Evolutionary conservation across 441 rosid species (phyloP).

Genomic region (Pelargonium cotyledonis): DNA sequence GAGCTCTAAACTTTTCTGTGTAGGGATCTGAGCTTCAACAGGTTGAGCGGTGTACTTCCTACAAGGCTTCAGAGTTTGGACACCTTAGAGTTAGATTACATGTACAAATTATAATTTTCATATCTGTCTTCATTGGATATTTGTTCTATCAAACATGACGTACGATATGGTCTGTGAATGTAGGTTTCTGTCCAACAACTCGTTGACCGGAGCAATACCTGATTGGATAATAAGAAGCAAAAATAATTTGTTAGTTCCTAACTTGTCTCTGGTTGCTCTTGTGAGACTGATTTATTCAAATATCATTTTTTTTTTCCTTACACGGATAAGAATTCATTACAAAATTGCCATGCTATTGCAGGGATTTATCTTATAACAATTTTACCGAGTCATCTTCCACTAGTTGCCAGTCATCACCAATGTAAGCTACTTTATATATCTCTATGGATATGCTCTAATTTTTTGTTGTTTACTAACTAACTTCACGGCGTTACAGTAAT

Average conservation of each 20-base stretch:
- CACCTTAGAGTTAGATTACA: constrained; percentile 9
- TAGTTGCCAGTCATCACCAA: constrained; percentile 34
- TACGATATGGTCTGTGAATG: neutral
- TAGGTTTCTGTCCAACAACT: constrained; percentile 53
- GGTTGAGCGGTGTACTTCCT: constrained; percentile 52
- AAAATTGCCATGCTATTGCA: constrained; percentile 24
- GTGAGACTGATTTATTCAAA: too few species aligned
- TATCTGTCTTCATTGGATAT: neutral
- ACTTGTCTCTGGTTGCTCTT: neutral
- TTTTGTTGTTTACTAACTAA: constrained; percentile 6
- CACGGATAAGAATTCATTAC: neutral
- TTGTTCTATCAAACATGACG: neutral
- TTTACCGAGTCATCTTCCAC: constrained; percentile 36
- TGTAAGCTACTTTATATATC: constrained; percentile 40
- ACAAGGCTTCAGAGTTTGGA: constrained; percentile 17
- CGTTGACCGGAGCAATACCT: constrained; percentile 54
- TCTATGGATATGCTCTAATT: neutral
- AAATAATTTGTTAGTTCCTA: constrained; percentile 29
- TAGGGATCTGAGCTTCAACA: constrained; percentile 80
- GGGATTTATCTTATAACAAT: constrained; percentile 87
- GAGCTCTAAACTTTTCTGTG: neutral
- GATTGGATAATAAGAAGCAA: constrained; percentile 31
- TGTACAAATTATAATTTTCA: constrained; percentile 26
- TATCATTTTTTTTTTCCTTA: neutral
- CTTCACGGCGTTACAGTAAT: constrained; percentile 41